These are phyloP conservation scores for Leccinum variabile DNA, from an alignment of 1,284 basidiomycete genomes.

Conservation along the genomic window DNA sequence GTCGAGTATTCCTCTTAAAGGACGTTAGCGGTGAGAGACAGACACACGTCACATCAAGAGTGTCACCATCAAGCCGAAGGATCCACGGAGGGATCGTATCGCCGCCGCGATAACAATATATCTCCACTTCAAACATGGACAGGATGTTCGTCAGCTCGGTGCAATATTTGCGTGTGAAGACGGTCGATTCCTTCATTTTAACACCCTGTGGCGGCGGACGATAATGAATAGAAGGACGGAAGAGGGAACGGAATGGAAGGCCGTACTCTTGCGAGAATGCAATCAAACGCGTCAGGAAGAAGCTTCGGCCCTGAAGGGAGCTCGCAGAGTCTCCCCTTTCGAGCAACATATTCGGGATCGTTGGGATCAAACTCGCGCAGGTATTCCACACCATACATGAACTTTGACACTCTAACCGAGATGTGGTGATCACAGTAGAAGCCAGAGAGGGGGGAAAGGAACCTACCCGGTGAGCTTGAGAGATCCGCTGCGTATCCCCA, in stretches of 20 bases:
- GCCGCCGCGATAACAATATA: conserved; percentile 77
- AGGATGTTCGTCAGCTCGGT: conserved; percentile 75
- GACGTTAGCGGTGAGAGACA: no score
- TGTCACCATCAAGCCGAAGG: conserved; percentile 58
- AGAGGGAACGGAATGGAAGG: conserved; percentile 6
- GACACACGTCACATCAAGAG: no score
- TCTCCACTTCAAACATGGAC: conserved; percentile 76
- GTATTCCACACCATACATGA: no score
- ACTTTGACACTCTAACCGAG: no score
- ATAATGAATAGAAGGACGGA: conserved; percentile 4
- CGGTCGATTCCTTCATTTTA: conserved; percentile 76
- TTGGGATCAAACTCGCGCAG: no score
- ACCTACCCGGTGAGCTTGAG: conserved; percentile 67
- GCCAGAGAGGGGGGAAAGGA: conserved; percentile 4
- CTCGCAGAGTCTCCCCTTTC: conserved; percentile 43
- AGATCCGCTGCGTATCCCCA: conserved; percentile 68
- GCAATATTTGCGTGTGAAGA: conserved; percentile 60
- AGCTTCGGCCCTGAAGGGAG: conserved; percentile 72
- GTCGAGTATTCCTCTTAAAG: conserved; percentile 75
- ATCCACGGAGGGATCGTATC: conserved; percentile 72
- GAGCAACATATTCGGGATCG: no score
- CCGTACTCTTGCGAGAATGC: conserved; percentile 66
- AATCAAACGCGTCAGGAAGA: conserved; percentile 76
- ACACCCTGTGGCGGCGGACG: conserved; percentile 45
- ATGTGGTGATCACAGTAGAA: not conserved